phyloP scores from a whole-genome alignment of 106 monocot genomes.

The Allium sativum region DNA sequence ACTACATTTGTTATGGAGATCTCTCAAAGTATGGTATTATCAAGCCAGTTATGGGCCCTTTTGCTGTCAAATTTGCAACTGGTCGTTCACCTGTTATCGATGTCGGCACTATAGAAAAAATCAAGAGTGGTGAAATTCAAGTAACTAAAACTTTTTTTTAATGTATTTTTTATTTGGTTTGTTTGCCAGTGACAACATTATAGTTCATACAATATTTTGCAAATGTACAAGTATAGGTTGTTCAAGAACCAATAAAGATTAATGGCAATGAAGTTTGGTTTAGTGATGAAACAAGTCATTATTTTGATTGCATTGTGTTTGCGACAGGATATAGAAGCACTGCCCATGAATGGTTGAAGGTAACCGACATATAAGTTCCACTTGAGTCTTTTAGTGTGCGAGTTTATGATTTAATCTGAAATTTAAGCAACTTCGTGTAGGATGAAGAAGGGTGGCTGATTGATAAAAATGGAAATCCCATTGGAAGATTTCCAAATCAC shows the following conservation, averaged over 20 bases:
- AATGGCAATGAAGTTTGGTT: conserved; percentile 26
- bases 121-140: conserved; percentile 43
- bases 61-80: conserved; percentile 18
- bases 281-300: conserved; percentile 12
- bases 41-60: conserved; percentile 30
- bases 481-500: conserved; percentile 33
- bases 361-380: background rate
- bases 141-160: conserved; percentile 10
- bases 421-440: background rate
- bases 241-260: conserved; percentile 12
- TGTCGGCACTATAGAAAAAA: conserved; percentile 49
- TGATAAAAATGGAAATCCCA: conserved; percentile 44
- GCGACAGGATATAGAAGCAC: conserved; percentile 55
- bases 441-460: conserved; percentile 32
- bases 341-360: conserved; percentile 38
- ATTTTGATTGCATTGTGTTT: conserved; percentile 59
- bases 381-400: background rate
- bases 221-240: background rate
- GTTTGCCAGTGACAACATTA: too few relatives aligned
- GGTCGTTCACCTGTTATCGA: conserved; percentile 55
- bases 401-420: background rate
- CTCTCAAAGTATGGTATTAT: conserved; percentile 41
- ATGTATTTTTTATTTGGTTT: too few relatives aligned
- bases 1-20: conserved; percentile 28
- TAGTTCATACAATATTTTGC: background rate